Conservation (phyloP, 1,284 basidiomycete genomes). For the Albatrellus sp. region DNA sequence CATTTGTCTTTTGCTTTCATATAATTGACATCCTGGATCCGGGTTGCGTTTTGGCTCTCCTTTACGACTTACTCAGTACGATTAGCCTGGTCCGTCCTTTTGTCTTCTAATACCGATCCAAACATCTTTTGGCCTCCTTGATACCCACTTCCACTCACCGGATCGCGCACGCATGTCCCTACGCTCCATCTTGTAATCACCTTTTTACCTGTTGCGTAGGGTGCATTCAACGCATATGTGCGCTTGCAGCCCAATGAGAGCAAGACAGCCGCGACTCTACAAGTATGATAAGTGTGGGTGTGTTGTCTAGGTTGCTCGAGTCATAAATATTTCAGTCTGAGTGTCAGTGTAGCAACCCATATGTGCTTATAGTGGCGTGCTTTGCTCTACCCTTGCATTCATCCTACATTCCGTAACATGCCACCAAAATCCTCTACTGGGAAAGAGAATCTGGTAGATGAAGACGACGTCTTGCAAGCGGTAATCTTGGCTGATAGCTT, state of each 20-base stretch:
- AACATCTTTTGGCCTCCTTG: slow-evolving; percentile 24
- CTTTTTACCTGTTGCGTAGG: too few relatives aligned
- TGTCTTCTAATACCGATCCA: slow-evolving; percentile 23
- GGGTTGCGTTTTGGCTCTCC: slow-evolving; percentile 33
- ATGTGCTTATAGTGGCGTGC: too few relatives aligned
- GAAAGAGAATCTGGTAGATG: slow-evolving; percentile 50
- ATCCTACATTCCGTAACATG: slow-evolving; percentile 26
- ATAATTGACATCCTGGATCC: slow-evolving; percentile 55
- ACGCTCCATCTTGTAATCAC: slow-evolving; percentile 44
- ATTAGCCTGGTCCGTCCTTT: slow-evolving; percentile 34
- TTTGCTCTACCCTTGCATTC: neutral
- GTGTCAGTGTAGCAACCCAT: too few relatives aligned
- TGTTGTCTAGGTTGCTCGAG: too few relatives aligned
- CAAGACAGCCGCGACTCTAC: too few relatives aligned
- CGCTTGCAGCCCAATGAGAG: too few relatives aligned
- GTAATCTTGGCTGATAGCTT: slow-evolving; percentile 93
- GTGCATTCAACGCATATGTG: too few relatives aligned
- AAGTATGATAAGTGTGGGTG: too few relatives aligned
- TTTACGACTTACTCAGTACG: slow-evolving; percentile 33
- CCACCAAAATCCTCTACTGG: slow-evolving; percentile 44
- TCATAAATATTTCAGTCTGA: too few relatives aligned
- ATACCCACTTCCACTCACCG: slow-evolving; percentile 34
- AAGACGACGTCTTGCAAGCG: slow-evolving; percentile 78
- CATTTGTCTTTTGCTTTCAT: slow-evolving; percentile 5
- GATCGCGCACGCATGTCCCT: slow-evolving; percentile 46